A percentile compares a stretch with the other conserved stretches of the same genome.
Conservation (phyloP, 306 rosid species). For the Vicia faba region DNA sequence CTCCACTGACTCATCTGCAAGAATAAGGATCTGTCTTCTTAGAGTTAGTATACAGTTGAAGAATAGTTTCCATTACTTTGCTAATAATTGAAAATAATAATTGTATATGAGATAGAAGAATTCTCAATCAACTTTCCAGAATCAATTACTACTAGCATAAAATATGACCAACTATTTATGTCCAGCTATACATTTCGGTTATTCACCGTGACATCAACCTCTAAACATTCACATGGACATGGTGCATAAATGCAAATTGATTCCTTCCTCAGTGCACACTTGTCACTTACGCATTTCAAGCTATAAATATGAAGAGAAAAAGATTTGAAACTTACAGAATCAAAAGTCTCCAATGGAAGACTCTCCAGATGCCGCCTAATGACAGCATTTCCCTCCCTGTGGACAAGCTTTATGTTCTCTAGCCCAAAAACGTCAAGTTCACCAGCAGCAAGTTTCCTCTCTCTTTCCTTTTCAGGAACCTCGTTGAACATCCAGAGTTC, state of each 20-base stretch:
- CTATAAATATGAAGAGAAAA: constrained; percentile 28
- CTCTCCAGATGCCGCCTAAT: constrained; percentile 87
- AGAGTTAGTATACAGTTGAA: constrained; percentile 63
- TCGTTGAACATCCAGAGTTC: constrained; percentile 99
- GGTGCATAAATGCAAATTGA: constrained; percentile 19
- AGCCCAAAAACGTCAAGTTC: constrained; percentile 78
- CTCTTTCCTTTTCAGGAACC: constrained; percentile 83
- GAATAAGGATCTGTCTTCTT: constrained; percentile 85
- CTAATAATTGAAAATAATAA: too few species aligned
- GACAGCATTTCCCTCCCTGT: constrained; percentile 92
- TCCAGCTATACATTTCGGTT: constrained; percentile 19
- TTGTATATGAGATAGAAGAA: too few species aligned
- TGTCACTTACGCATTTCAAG: constrained; percentile 9
- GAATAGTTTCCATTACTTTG: constrained; percentile 18
- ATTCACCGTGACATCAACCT: constrained; percentile 1
- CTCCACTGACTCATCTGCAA: constrained; percentile 96
- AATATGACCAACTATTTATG: constrained; percentile 19
- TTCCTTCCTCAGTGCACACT: constrained; percentile 30
- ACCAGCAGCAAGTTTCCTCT: constrained; percentile 85
- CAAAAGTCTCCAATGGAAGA: constrained; percentile 96
- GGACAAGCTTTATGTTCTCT: constrained; percentile 84
- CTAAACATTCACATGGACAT: constrained; percentile 20
- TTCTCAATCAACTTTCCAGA: too few species aligned
- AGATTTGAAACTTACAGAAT: constrained; percentile 68
- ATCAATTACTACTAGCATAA: constrained; percentile 30